These are phyloP conservation scores for Globisporangium heterothallicum DNA, from an alignment of 352 stramenopile species.

Conservation along the genomic window DNA sequence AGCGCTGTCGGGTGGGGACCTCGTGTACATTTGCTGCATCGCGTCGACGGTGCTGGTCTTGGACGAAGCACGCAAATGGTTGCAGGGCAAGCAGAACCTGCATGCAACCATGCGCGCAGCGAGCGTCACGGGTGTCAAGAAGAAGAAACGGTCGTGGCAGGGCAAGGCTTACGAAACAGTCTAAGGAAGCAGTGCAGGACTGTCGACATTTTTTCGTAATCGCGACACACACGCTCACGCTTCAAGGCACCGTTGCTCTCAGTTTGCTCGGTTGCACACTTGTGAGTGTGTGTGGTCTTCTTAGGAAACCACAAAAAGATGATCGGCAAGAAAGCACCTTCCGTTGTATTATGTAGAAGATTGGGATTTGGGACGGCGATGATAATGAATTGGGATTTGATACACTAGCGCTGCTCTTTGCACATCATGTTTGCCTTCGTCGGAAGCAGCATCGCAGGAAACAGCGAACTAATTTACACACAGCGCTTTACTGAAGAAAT, in stretches of 20 bases:
- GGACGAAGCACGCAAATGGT: conserved; percentile 93
- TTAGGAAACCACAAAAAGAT: neutral
- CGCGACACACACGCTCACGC: too few species aligned
- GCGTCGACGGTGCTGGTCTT: conserved; percentile 92
- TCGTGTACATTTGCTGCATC: conserved; percentile 91
- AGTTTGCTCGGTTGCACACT: too few species aligned
- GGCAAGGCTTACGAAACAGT: conserved; percentile 65
- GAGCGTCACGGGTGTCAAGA: conserved; percentile 39
- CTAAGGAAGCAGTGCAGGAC: too few species aligned
- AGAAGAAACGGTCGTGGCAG: conserved; percentile 70
- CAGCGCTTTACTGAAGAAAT: conserved; percentile 8
- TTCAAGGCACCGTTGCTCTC: too few species aligned
- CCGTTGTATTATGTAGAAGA: conserved; percentile 19
- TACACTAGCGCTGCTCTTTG: neutral
- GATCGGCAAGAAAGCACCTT: too few species aligned
- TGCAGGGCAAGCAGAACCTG: conserved; percentile 28
- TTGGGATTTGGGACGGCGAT: neutral
- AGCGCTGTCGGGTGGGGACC: conserved; percentile 86
- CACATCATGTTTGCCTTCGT: neutral
- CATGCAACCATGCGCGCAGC: conserved; percentile 30
- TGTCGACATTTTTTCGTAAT: too few species aligned
- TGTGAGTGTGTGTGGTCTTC: too few species aligned
- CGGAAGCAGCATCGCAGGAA: too few species aligned
- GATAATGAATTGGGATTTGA: conserved; percentile 11
- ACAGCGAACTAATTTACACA: conserved; percentile 7